Evolutionary conservation across 2,329 filamentous ascomycete genomes (phyloP).

Genomic region (Phialophora chinensis): DNA sequence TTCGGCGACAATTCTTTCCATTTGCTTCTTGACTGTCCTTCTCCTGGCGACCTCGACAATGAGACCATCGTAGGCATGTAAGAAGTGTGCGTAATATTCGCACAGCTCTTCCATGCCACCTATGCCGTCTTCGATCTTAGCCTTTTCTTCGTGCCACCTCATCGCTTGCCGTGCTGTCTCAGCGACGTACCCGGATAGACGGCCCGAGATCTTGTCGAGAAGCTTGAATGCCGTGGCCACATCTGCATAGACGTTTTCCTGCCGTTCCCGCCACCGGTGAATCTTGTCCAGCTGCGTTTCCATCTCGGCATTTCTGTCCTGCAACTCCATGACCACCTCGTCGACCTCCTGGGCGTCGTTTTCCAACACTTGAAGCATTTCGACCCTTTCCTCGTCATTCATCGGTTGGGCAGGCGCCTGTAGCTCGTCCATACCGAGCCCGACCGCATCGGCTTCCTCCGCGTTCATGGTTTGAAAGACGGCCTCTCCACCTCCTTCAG

Average conservation of each 20-base stretch:
- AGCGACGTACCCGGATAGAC: slow-evolving; percentile 62
- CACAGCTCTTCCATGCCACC: slow-evolving; percentile 77
- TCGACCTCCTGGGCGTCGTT: slow-evolving; percentile 64
- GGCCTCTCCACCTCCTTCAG: slow-evolving; percentile 76
- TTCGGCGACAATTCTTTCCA: slow-evolving; percentile 75
- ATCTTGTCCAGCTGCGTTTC: slow-evolving; percentile 72
- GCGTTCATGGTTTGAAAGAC: slow-evolving; percentile 67
- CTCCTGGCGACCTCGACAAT: slow-evolving; percentile 83
- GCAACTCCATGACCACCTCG: slow-evolving; percentile 70
- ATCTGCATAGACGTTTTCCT: slow-evolving; percentile 62
- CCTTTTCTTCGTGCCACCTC: slow-evolving; percentile 76
- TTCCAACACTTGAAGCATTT: slow-evolving; percentile 80
- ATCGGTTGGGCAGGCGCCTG: slow-evolving; percentile 69
- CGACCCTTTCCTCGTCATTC: slow-evolving; percentile 73
- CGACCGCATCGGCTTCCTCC: slow-evolving; percentile 58
- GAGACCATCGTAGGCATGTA: slow-evolving; percentile 80
- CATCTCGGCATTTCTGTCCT: slow-evolving; percentile 77
- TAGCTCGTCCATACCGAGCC: slow-evolving; percentile 45
- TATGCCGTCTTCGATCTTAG: slow-evolving; percentile 70
- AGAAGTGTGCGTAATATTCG: slow-evolving; percentile 86
- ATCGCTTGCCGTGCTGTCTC: slow-evolving; percentile 55
- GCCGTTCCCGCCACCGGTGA: slow-evolving; percentile 64
- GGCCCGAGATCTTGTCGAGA: slow-evolving; percentile 70
- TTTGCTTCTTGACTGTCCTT: slow-evolving; percentile 72
- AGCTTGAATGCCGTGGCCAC: slow-evolving; percentile 67